A percentile compares a stretch with the other conserved stretches of the same genome.
Evolutionary conservation across 768 basidiomycete genomes (phyloP).

Genomic region (Hypsizygus marmoreus): DNA sequence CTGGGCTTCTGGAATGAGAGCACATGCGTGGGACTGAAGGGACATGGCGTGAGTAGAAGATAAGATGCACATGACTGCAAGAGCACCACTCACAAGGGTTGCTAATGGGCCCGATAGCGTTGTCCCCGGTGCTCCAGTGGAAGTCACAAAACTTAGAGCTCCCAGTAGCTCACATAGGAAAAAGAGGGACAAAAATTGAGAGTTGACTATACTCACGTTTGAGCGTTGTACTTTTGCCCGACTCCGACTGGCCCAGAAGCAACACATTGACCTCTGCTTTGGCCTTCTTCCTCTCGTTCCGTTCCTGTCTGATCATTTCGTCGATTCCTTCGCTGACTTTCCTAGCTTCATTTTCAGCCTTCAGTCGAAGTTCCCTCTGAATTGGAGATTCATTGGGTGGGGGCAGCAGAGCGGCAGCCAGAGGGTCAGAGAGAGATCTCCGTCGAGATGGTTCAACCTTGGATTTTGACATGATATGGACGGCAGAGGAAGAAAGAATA

Average conservation of each 20-base stretch:
- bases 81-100: constrained; percentile 15
- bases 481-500: constrained; percentile 22
- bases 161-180: constrained; percentile 10
- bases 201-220: constrained; percentile 66
- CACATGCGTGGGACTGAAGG: constrained; percentile 15
- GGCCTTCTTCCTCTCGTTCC: constrained; percentile 56
- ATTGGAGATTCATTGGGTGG: constrained; percentile 71
- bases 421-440: constrained; percentile 64
- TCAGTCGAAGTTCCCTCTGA: constrained; percentile 65
- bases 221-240: constrained; percentile 85
- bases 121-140: too few relatives aligned
- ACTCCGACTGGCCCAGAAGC: constrained; percentile 86
- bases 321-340: constrained; percentile 78
- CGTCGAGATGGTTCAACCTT: constrained; percentile 38
- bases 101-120: too few relatives aligned
- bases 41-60: constrained; percentile 14
- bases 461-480: constrained; percentile 40
- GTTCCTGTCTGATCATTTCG: constrained; percentile 71
- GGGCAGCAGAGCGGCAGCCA: constrained; percentile 65
- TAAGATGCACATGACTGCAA: constrained; percentile 8
- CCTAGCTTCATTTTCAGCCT: constrained; percentile 70
- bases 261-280: constrained; percentile 74
- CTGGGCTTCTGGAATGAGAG: constrained; percentile 1
- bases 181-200: constrained; percentile 6
- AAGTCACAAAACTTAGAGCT: too few relatives aligned